Conservation (phyloP, 1,139 yeast species). For the Protomyces inouyei region DNA sequence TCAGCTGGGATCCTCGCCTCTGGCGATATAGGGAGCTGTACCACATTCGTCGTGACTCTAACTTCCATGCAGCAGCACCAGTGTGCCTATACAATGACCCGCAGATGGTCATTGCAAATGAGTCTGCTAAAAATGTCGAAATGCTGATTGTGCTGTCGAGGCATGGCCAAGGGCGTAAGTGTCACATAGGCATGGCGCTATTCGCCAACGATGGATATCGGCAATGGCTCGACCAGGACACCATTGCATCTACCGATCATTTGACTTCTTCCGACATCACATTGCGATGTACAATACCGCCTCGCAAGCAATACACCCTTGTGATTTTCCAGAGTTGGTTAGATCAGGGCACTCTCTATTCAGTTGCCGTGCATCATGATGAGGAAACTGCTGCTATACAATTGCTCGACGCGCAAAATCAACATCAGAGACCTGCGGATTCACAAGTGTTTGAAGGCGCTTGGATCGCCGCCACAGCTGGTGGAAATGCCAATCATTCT, state of each 20-base stretch:
- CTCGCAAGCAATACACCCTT: slow-evolving; percentile 33
- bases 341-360: slow-evolving; percentile 37
- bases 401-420: slow-evolving; percentile 36
- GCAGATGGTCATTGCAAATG: slow-evolving; percentile 2
- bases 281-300: slow-evolving; percentile 35
- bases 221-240: slow-evolving; percentile 31
- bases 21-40: slow-evolving; percentile 39
- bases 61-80: slow-evolving; percentile 32
- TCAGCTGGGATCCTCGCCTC: slow-evolving; percentile 59
- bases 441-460: slow-evolving; percentile 40
- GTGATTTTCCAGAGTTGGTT: slow-evolving; percentile 33
- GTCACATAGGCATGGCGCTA: slow-evolving; percentile 34
- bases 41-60: slow-evolving; percentile 42
- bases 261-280: slow-evolving; percentile 37
- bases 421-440: slow-evolving; percentile 27
- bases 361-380: slow-evolving; percentile 41
- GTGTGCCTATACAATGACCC: slow-evolving; percentile 33
- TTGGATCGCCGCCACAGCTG: slow-evolving; percentile 51
- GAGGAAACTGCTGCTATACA: slow-evolving; percentile 40
- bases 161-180: background rate
- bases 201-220: slow-evolving; percentile 33
- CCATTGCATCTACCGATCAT: slow-evolving; percentile 34
- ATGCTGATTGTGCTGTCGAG: background rate
- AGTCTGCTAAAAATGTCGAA: background rate
- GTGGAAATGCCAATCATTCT: slow-evolving; percentile 55